These are phyloP conservation scores for Sungouiella blattae DNA, from an alignment of 805 yeast genomes.

Conservation along the genomic window DNA sequence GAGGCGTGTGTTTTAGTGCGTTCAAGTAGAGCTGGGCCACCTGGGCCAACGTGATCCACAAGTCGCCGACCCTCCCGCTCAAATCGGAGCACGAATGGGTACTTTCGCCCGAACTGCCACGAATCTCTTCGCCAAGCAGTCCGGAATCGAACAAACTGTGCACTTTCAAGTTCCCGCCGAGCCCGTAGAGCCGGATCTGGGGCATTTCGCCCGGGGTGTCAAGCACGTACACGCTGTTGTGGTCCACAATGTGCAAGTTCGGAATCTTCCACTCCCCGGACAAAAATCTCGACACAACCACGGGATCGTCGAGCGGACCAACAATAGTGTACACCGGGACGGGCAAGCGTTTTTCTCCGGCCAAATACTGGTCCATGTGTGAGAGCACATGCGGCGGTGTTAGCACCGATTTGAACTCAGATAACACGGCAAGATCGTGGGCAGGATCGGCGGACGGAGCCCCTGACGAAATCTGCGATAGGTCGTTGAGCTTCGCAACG, in stretches of 20 bases:
- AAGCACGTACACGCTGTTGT: slow-evolving; percentile 42
- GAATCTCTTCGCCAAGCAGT: slow-evolving; percentile 5
- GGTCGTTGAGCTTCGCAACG: slow-evolving; percentile 49
- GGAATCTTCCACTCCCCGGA: slow-evolving; percentile 50
- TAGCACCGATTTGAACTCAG: neutral
- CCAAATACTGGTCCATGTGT: slow-evolving; percentile 19
- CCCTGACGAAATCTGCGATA: slow-evolving; percentile 36
- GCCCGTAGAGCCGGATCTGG: slow-evolving; percentile 55
- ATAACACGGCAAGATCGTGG: slow-evolving; percentile 7
- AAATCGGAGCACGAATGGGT: too few species aligned
- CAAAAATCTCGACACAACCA: slow-evolving; percentile 60
- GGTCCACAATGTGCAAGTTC: slow-evolving; percentile 63
- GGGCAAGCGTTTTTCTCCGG: slow-evolving; percentile 38
- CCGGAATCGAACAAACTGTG: slow-evolving; percentile 60
- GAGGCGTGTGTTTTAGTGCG: slow-evolving; percentile 19
- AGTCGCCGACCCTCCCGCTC: slow-evolving; percentile 46
- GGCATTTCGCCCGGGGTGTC: slow-evolving; percentile 35
- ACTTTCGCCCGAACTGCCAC: neutral
- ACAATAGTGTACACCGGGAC: slow-evolving; percentile 76
- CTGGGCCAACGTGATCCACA: slow-evolving; percentile 72
- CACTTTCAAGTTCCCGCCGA: slow-evolving; percentile 68
- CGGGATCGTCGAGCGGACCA: slow-evolving; percentile 73
- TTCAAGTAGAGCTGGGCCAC: slow-evolving; percentile 54
- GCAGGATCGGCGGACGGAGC: neutral
- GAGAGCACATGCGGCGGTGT: neutral